Percentiles rank a stretch among this genome's conserved stretches.
phyloP scores from a whole-genome alignment of 2,329 filamentous ascomycete species.

The Cercospora citrullina region DNA sequence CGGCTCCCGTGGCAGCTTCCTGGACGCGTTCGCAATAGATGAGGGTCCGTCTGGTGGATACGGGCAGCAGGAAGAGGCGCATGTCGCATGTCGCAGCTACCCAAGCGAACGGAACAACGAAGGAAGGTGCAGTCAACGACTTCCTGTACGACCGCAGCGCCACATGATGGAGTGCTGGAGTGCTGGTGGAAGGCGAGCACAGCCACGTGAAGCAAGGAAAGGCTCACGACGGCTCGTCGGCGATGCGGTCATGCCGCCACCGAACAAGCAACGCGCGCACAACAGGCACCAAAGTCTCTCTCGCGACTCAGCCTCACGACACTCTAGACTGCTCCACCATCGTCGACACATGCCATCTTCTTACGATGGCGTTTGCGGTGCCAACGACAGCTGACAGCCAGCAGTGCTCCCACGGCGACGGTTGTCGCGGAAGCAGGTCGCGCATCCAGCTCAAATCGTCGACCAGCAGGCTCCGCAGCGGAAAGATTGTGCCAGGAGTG shows the following conservation, averaged over 20 bases:
- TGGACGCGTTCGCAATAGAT: constrained; percentile 81
- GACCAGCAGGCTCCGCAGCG: neutral
- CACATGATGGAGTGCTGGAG: neutral
- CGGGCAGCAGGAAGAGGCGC: constrained; percentile 90
- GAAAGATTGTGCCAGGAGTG: neutral
- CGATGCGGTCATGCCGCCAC: constrained; percentile 4
- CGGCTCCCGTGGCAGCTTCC: constrained; percentile 42
- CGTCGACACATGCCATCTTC: neutral
- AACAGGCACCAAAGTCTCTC: neutral
- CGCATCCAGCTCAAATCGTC: neutral
- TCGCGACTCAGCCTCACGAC: neutral
- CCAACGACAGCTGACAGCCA: neutral
- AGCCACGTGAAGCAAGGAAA: constrained; percentile 18
- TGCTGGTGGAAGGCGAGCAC: neutral
- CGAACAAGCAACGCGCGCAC: neutral
- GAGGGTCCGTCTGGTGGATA: constrained; percentile 86
- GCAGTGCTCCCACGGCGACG: neutral
- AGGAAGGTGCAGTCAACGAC: constrained; percentile 6
- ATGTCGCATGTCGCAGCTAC: constrained; percentile 50
- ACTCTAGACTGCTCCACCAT: neutral
- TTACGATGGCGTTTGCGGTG: neutral
- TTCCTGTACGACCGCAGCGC: constrained; percentile 1
- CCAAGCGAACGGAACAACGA: constrained; percentile 1
- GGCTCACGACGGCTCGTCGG: neutral
- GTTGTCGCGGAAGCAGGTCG: neutral